phyloP scores from a whole-genome alignment of 441 rosid genomes.

The Euphorbia schlechtendalii region DNA sequence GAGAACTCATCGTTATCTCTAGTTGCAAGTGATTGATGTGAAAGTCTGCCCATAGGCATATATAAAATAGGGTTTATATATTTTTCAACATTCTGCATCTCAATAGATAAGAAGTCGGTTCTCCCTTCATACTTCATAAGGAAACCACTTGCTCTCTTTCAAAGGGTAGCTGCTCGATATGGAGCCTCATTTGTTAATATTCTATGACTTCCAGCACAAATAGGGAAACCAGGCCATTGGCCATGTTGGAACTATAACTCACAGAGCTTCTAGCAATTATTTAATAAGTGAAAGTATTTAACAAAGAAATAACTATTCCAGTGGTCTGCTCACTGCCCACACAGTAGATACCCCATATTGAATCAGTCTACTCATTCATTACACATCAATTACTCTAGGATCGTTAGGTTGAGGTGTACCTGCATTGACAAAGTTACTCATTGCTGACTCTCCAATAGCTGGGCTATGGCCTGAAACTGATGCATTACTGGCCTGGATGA shows the following conservation, averaged over 20 bases:
- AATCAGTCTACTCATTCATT: not conserved
- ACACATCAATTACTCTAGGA: constrained; percentile 3
- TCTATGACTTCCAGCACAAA: constrained; percentile 1
- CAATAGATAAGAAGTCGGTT: not conserved
- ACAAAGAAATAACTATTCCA: not conserved
- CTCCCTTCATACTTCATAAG: not conserved
- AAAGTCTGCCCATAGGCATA: not conserved
- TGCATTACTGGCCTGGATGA: not conserved
- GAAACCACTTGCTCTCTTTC: constrained; percentile 2
- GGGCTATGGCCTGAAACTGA: not conserved
- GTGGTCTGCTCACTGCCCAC: not conserved
- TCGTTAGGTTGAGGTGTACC: not conserved
- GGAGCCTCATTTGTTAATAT: not conserved
- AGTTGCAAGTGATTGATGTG: not conserved
- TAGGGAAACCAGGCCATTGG: constrained; percentile 4
- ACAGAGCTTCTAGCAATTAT: not conserved
- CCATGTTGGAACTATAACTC: not conserved
- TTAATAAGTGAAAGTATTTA: constrained; percentile 6
- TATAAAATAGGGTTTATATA: not conserved
- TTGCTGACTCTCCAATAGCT: not conserved
- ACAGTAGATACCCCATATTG: not conserved
- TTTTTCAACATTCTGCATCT: not conserved
- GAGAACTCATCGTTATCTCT: not conserved
- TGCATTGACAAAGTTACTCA: not conserved
- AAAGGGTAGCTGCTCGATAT: not conserved